phyloP scores from a whole-genome alignment of 345 rosid genomes.

The Trapa incisa region DNA sequence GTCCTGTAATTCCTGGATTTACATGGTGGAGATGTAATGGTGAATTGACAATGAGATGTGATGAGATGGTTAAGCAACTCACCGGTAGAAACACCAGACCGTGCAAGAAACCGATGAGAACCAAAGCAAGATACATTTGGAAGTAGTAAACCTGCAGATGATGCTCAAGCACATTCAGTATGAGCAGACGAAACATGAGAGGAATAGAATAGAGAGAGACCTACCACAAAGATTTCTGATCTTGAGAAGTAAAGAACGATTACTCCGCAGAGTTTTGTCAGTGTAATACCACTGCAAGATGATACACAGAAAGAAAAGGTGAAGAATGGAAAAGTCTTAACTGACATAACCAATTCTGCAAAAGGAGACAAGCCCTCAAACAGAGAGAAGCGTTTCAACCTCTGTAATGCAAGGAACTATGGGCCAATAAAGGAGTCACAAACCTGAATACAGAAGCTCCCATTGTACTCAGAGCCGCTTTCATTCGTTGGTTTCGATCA shows the following conservation, averaged over 20 bases:
- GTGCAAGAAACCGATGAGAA: constrained; percentile 74
- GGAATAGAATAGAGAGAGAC: constrained; percentile 10
- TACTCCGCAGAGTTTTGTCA: constrained; percentile 87
- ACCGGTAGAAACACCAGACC: constrained; percentile 90
- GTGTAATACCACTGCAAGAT: constrained; percentile 69
- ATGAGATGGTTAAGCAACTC: constrained; percentile 20
- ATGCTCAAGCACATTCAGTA: not conserved
- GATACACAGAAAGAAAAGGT: not conserved
- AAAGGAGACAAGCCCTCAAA: not conserved
- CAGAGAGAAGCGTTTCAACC: not conserved
- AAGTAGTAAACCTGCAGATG: constrained; percentile 82
- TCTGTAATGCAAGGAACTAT: not conserved
- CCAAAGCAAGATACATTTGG: constrained; percentile 86
- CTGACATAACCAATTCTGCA: not conserved
- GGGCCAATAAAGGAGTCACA: not conserved
- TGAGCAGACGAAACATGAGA: not conserved
- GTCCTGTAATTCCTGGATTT: not conserved
- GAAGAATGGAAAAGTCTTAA: not conserved
- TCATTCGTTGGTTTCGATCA: constrained; percentile 53
- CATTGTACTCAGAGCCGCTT: constrained; percentile 74
- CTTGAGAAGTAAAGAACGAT: constrained; percentile 76
- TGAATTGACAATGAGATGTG: not conserved
- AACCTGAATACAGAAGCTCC: constrained; percentile 99
- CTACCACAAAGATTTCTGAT: constrained; percentile 88
- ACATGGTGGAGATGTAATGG: not conserved